Base-by-base conservation (phyloP, 2,329 filamentous ascomycete genomes). In the Fusarium sp. region DNA sequence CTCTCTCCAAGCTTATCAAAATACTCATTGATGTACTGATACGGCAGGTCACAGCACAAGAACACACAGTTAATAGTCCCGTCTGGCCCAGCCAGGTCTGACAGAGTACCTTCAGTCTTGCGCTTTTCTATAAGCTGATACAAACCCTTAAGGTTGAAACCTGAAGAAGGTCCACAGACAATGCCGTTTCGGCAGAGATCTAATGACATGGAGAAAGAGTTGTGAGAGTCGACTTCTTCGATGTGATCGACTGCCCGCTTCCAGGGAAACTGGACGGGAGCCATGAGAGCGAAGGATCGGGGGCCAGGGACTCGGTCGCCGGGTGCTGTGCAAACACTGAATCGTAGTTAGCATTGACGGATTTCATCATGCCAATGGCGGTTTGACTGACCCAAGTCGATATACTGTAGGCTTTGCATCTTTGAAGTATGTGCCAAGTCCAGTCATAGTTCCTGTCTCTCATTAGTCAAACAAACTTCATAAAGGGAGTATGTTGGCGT, bases 11-110 rank as follows among this genome's bases (percentile, higher is more conserved):
- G 80, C 72, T 89, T 90, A 32, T 87, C 83, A 72, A 90, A 91
- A 74, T 91, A 91, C 71, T 88, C 87, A 30, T 85, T 82, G 49
- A 91, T 85, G 67, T 91, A 91, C 75, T 91, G 89, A 71, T 91
- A 91, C 0, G 90, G 90, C 32, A 91, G 71, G 64, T 92, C 90
- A 64, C 89, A 91, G 79, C 89, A 91, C 6, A 91, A 78, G 77
- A 91, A 91, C 1, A 89, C 88, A 50, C 87, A 89, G 67, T 87
- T 83, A 4, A 87, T 81, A 56, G 84, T 80, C 3, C 86, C 86
- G 37, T 85, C 82, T 1, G 81, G 77, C 1, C 84, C 85, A 2
- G 83, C 81, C 3, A 90, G 78, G 15, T 85, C 80, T 2, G 77
- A 40, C 18, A 90, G 78, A 0, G 81, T 85, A 1, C 84, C 85